Percentiles rank a stretch among this genome's conserved stretches.
These are phyloP conservation scores for Hyaloscypha finlandica DNA, from an alignment of 495 filamentous ascomycete genomes.

Conservation along the genomic window DNA sequence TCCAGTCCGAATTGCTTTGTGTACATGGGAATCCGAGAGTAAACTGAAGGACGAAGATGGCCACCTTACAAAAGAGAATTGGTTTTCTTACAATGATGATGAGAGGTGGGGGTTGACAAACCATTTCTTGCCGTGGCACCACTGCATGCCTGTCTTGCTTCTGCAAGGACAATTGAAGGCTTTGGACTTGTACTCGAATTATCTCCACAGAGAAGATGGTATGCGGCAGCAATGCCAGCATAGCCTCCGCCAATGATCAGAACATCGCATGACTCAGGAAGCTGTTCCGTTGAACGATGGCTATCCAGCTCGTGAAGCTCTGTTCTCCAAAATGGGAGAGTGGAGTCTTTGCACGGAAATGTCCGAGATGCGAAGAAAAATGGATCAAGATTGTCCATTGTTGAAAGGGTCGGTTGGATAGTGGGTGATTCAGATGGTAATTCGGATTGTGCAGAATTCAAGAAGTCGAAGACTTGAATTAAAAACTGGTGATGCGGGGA, in stretches of 20 bases:
- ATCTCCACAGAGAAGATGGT: slow-evolving; percentile 49
- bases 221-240: slow-evolving; percentile 62
- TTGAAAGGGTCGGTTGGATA: neutral
- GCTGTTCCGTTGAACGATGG: slow-evolving; percentile 48
- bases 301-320: slow-evolving; percentile 59
- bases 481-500: no score
- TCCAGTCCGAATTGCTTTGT: slow-evolving; percentile 37
- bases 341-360: slow-evolving; percentile 58
- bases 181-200: slow-evolving; percentile 6
- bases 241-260: slow-evolving; percentile 73
- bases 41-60: neutral
- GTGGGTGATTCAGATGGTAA: neutral
- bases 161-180: slow-evolving; percentile 49
- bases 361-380: slow-evolving; percentile 12
- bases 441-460: no score
- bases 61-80: neutral
- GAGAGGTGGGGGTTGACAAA: neutral
- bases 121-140: slow-evolving; percentile 61
- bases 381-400: neutral
- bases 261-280: slow-evolving; percentile 54
- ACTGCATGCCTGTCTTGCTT: slow-evolving; percentile 53
- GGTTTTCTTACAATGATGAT: neutral
- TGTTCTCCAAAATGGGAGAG: slow-evolving; percentile 69
- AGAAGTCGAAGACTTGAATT: no score
- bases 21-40: slow-evolving; percentile 42